Conservation (phyloP, 169 alveolate species). For the Eimeria maxima region DNA sequence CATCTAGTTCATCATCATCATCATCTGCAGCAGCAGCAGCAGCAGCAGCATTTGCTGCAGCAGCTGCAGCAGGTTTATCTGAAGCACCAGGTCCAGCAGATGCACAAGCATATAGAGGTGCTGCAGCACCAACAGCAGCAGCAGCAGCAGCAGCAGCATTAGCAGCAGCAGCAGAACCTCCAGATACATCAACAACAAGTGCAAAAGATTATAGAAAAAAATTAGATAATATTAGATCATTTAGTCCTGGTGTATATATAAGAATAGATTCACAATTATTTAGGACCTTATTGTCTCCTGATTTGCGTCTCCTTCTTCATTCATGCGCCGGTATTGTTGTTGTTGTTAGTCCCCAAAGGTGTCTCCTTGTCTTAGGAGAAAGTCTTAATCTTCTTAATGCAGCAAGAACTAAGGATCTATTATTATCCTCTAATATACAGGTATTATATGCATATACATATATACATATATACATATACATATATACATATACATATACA, state of each 20-base stretch:
- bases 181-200: too few species aligned
- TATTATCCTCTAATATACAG: conserved; percentile 30
- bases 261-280: conserved; percentile 64
- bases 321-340: conserved; percentile 71
- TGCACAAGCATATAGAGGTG: not conserved
- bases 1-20: too few species aligned
- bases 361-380: conserved; percentile 51
- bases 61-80: too few species aligned
- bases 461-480: too few species aligned
- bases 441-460: too few species aligned
- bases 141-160: conserved; percentile 50
- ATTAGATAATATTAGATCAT: not conserved
- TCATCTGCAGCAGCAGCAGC: not conserved
- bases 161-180: not conserved
- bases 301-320: conserved; percentile 60
- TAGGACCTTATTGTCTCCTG: conserved; percentile 30
- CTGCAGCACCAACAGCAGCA: not conserved
- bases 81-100: not conserved
- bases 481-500: too few species aligned
- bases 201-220: conserved; percentile 11
- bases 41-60: not conserved
- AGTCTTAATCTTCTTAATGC: conserved; percentile 54
- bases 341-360: conserved; percentile 48
- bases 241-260: conserved; percentile 66
- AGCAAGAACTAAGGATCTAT: conserved; percentile 66